These are phyloP conservation scores for Phytophthora tentaculata DNA, from an alignment of 352 stramenopile species.

Conservation along the genomic window DNA sequence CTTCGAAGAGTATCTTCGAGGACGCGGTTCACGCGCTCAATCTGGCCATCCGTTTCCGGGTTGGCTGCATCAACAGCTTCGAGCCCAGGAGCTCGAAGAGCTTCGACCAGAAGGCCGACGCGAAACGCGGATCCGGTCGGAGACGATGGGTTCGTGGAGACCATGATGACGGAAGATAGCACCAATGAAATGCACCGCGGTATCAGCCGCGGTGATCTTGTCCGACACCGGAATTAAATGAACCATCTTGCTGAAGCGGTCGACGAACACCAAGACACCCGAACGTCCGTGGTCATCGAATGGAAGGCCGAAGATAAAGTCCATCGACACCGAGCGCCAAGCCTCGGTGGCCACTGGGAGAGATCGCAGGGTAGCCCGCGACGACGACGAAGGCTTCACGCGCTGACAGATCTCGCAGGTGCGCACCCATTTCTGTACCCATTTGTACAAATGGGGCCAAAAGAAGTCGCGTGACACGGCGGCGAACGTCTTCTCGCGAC, in stretches of 20 bases:
- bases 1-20: too few relatives aligned
- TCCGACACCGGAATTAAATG: background rate
- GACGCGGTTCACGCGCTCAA: too few relatives aligned
- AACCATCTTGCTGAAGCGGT: constrained; percentile 4
- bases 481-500: background rate
- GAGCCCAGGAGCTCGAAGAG: too few relatives aligned
- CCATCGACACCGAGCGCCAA: background rate
- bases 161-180: too few relatives aligned
- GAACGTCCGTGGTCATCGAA: background rate
- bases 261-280: background rate
- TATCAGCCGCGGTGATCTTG: too few relatives aligned
- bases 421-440: background rate
- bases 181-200: too few relatives aligned
- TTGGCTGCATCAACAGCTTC: too few relatives aligned
- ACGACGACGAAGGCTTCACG: background rate
- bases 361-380: background rate
- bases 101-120: too few relatives aligned
- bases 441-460: constrained; percentile 1
- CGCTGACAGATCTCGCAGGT: background rate
- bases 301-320: background rate
- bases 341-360: background rate
- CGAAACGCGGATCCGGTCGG: too few relatives aligned
- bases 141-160: too few relatives aligned
- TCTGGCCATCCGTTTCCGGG: too few relatives aligned
- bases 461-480: background rate